These are phyloP conservation scores for Curvularia verruculosa DNA, from an alignment of 2,329 filamentous ascomycete genomes.

Conservation along the genomic window DNA sequence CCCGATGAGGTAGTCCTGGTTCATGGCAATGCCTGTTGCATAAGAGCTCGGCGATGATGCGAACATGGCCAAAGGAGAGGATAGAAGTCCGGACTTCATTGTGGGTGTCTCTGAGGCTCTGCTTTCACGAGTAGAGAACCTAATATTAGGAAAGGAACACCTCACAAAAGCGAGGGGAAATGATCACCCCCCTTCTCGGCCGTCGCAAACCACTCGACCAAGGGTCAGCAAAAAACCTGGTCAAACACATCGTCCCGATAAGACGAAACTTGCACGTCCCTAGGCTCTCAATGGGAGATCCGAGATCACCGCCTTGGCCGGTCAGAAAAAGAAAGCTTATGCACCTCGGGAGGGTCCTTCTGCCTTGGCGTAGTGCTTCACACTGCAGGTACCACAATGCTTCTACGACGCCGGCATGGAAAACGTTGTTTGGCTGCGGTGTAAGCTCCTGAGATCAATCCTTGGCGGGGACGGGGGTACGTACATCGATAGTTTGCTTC, in stretches of 20 bases:
- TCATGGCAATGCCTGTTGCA: conserved; percentile 19
- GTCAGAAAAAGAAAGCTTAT: conserved; percentile 8
- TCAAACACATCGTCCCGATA: conserved; percentile 9
- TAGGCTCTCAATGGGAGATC: conserved; percentile 23
- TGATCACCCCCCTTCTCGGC: neutral
- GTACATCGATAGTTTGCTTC: conserved; percentile 6
- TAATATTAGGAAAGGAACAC: conserved; percentile 7
- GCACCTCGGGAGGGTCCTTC: conserved; percentile 1
- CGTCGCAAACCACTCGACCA: conserved; percentile 3
- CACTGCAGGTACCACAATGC: conserved; percentile 4
- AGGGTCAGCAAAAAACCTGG: conserved; percentile 7
- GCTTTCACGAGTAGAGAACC: neutral
- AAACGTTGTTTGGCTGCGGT: conserved; percentile 8
- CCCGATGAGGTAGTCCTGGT: conserved; percentile 51
- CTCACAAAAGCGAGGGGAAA: neutral
- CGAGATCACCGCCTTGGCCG: conserved; percentile 26
- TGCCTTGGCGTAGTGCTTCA: conserved; percentile 4
- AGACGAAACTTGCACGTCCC: conserved; percentile 7
- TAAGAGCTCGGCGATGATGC: conserved; percentile 18
- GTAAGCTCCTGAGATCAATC: neutral
- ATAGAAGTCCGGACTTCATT: conserved; percentile 29
- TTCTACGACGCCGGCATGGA: neutral
- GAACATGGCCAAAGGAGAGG: conserved; percentile 21
- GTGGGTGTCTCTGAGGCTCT: conserved; percentile 10
- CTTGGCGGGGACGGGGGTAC: neutral